These are phyloP conservation scores for Gymnopus androsaceus DNA, from an alignment of 1,284 basidiomycete species.

Conservation along the genomic window DNA sequence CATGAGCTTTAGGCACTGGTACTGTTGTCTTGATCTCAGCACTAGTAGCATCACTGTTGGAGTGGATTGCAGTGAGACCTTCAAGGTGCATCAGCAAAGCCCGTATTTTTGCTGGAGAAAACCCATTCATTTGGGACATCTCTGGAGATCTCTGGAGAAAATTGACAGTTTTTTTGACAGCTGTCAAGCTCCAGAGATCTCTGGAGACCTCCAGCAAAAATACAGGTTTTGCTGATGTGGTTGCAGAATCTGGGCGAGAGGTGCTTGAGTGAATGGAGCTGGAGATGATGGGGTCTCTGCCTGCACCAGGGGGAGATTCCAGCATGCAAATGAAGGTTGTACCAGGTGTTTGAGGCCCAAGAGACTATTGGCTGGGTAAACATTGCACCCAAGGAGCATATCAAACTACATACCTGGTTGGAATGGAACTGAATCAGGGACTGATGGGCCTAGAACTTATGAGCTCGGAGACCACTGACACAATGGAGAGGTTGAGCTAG, in stretches of 20 bases:
- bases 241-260: constrained; percentile 16
- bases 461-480: too few relatives aligned
- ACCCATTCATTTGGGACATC: too few relatives aligned
- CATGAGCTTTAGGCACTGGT: too few relatives aligned
- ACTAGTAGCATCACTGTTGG: neutral
- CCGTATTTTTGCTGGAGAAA: too few relatives aligned
- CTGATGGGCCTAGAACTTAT: too few relatives aligned
- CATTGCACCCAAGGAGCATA: neutral
- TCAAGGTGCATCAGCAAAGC: too few relatives aligned
- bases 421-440: constrained; percentile 8
- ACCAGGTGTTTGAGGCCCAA: constrained; percentile 12
- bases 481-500: too few relatives aligned
- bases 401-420: neutral
- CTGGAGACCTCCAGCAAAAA: too few relatives aligned
- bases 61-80: constrained; percentile 4
- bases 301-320: neutral
- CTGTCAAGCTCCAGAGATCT: too few relatives aligned
- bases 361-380: constrained; percentile 1
- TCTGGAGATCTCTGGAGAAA: too few relatives aligned
- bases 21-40: neutral
- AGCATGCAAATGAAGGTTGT: constrained; percentile 11
- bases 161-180: too few relatives aligned
- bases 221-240: too few relatives aligned
- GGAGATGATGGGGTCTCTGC: constrained; percentile 13
- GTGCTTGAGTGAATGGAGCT: constrained; percentile 5